Conservation (phyloP, 805 yeast species). For the Suhomyces prunicola region DNA sequence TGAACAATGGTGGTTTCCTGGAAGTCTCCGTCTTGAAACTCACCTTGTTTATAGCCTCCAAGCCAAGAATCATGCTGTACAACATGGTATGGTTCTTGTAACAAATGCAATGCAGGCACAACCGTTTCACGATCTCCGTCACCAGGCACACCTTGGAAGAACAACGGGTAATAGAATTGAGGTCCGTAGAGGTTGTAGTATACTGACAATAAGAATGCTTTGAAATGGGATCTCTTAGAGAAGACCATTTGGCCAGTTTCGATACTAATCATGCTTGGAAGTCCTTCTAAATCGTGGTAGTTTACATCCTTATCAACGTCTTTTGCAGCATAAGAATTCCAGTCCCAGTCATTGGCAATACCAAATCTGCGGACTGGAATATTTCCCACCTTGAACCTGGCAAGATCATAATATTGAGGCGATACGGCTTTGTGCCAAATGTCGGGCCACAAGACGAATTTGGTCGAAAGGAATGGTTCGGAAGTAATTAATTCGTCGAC, state of each 20-base stretch:
- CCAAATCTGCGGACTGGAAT: constrained; percentile 25
- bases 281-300: constrained; percentile 33
- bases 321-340: constrained; percentile 17
- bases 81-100: constrained; percentile 33
- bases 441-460: constrained; percentile 37
- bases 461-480: constrained; percentile 22
- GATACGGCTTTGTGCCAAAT: constrained; percentile 33
- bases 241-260: constrained; percentile 39
- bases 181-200: constrained; percentile 36
- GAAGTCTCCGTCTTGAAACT: constrained; percentile 7
- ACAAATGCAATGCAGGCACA: constrained; percentile 36
- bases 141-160: constrained; percentile 36
- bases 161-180: constrained; percentile 23
- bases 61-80: constrained; percentile 19
- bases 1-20: constrained; percentile 24
- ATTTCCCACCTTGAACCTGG: constrained; percentile 29
- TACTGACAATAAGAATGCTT: constrained; percentile 26
- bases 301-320: constrained; percentile 16
- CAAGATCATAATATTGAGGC: constrained; percentile 31
- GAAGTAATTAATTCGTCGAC: constrained; percentile 24
- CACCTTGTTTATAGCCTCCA: constrained; percentile 15
- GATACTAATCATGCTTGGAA: constrained; percentile 26
- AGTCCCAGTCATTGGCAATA: constrained; percentile 22
- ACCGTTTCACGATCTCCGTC: constrained; percentile 37
- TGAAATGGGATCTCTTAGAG: constrained; percentile 31